Base-by-base conservation (phyloP, 2,329 filamentous ascomycete genomes). In the Aurifilum marmelostoma region DNA sequence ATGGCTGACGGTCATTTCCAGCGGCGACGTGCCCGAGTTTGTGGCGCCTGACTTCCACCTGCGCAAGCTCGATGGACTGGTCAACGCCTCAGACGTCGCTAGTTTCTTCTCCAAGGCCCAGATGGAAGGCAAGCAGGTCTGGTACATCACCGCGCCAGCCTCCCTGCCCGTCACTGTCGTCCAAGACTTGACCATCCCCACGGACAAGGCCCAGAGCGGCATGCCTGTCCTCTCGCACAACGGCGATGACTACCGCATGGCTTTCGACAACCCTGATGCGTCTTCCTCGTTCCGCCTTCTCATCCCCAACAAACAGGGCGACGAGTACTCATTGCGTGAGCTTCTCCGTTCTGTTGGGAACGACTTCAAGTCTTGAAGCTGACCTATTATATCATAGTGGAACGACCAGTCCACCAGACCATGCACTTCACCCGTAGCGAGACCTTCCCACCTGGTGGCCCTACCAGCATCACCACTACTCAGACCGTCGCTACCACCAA, bases 71-170 rank as follows among this genome's bases (percentile, higher is more conserved):
- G 75, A 79, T n/a, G 79, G 81, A 72, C 74, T 79, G 72, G 76
- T 81, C 75, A 77, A 84, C 59, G 77, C 78, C 3, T 74, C 75
- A 73, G 80, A 86, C 75, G 79, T 87, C 69, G 77, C 84, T 11
- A 80, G 85, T 29, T 79, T 90, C 66, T 88, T 92, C 74, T 85
- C 82, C 74, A 82, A 86, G 68, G 84, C 85, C 67, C 86, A 87
- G 73, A 77, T 90, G 9, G 81, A 88, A 67, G 90, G 89, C 71
- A 93, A 93, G 81, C 89, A 94, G 76, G 83, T 94, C 69, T 94
- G 91, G 92, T 92, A 93, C 77, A 92, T 94, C 74, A 92, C 90
- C 12, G 89, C 90, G 3, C 92, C 92, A 2, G 86, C 88, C 7
- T 88, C 87, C 14, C 81, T 93, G 2, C 88, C 91, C n/a, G 84